phyloP scores from a whole-genome alignment of 148 eudicot species.

The Fagopyrum tataricum region DNA sequence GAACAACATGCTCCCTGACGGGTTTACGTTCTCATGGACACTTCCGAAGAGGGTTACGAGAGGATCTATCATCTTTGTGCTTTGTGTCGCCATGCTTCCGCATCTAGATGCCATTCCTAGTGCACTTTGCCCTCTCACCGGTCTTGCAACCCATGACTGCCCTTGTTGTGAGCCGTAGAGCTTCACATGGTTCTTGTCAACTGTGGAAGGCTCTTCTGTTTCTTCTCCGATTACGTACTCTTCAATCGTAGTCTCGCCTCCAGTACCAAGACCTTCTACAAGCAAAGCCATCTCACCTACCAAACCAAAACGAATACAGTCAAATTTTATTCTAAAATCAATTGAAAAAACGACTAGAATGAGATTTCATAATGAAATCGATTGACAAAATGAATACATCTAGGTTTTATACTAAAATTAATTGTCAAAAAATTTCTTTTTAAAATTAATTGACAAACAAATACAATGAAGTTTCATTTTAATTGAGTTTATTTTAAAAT shows the following conservation, averaged over 20 bases:
- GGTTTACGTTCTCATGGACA: conserved; percentile 65
- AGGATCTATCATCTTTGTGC: conserved; percentile 49
- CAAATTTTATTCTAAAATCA: too few relatives aligned
- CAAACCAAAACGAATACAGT: neutral
- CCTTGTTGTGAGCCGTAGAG: conserved; percentile 74
- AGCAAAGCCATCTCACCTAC: conserved; percentile 34
- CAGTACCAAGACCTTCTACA: conserved; percentile 70
- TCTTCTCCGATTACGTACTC: conserved; percentile 61
- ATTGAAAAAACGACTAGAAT: too few relatives aligned
- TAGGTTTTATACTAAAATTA: too few relatives aligned
- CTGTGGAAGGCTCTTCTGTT: conserved; percentile 36
- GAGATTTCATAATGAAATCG: too few relatives aligned
- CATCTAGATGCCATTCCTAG: conserved; percentile 45
- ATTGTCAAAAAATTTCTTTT: too few relatives aligned
- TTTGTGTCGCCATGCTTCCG: conserved; percentile 46
- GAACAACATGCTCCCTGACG: conserved; percentile 60
- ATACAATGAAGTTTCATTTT: too few relatives aligned
- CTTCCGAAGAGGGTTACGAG: conserved; percentile 81
- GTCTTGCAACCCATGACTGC: conserved; percentile 78
- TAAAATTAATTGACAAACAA: too few relatives aligned
- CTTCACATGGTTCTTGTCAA: conserved; percentile 57
- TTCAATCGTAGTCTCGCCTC: conserved; percentile 65
- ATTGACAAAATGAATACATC: too few relatives aligned
- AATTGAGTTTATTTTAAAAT: too few relatives aligned
- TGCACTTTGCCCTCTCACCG: conserved; percentile 61